These are phyloP conservation scores for Thalassiosira allenii DNA, from an alignment of 352 stramenopile species.

Conservation along the genomic window DNA sequence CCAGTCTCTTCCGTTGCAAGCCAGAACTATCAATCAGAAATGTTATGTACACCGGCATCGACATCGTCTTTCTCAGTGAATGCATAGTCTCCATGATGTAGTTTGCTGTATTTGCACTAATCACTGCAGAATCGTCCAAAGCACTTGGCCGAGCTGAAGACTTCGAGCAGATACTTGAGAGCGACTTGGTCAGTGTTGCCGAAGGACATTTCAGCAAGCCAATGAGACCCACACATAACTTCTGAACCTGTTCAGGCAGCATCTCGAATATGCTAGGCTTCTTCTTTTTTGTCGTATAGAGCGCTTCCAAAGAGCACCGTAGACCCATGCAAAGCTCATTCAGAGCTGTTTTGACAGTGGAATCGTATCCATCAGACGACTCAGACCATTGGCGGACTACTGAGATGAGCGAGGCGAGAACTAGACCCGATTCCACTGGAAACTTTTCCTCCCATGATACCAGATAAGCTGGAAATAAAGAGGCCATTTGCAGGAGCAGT, in stretches of 20 bases:
- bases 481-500: slow-evolving; percentile 53
- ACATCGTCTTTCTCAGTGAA: slow-evolving; percentile 69
- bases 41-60: slow-evolving; percentile 71
- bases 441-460: slow-evolving; percentile 43
- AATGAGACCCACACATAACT: slow-evolving; percentile 65
- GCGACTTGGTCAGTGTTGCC: slow-evolving; percentile 32
- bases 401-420: slow-evolving; percentile 53
- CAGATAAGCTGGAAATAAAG: slow-evolving; percentile 56
- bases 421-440: slow-evolving; percentile 50
- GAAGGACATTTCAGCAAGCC: slow-evolving; percentile 64
- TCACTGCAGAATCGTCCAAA: slow-evolving; percentile 5
- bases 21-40: slow-evolving; percentile 75
- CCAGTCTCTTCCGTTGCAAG: slow-evolving; percentile 1
- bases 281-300: slow-evolving; percentile 32
- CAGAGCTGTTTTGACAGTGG: slow-evolving; percentile 17
- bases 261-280: slow-evolving; percentile 72
- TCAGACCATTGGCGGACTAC: slow-evolving; percentile 48
- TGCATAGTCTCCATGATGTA: slow-evolving; percentile 69
- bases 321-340: slow-evolving; percentile 52
- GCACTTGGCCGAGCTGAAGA: slow-evolving; percentile 4
- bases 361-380: background rate
- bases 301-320: slow-evolving; percentile 33
- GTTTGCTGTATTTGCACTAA: slow-evolving; percentile 36
- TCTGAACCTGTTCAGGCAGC: slow-evolving; percentile 66
- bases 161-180: slow-evolving; percentile 63